Evolutionary conservation across 208 protist genomes (phyloP).

Genomic region (Naegleria fowleri): DNA sequence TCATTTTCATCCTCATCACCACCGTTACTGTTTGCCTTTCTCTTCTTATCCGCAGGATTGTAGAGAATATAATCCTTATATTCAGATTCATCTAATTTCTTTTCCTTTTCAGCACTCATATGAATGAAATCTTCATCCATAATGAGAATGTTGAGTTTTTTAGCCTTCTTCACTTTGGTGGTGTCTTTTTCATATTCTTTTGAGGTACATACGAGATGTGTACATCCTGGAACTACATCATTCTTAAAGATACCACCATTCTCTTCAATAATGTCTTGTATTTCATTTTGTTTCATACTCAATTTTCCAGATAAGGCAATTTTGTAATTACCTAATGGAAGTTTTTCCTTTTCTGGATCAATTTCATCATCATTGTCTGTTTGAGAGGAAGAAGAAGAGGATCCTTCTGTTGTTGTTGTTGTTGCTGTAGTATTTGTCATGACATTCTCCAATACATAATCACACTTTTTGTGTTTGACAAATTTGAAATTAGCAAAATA

Average conservation of each 20-base stretch:
- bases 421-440: too few species aligned
- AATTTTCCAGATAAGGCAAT: slow-evolving; percentile 12
- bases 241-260: not conserved
- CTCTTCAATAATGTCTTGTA: not conserved
- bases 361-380: not conserved
- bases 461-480: slow-evolving; percentile 11
- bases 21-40: not conserved
- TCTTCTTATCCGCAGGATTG: not conserved
- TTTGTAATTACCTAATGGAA: slow-evolving; percentile 1
- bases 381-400: not conserved
- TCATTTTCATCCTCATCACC: not conserved
- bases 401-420: too few species aligned
- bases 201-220: not conserved
- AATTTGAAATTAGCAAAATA: slow-evolving; percentile 4
- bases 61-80: not conserved
- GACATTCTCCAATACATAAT: not conserved
- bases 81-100: not conserved
- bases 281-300: not conserved
- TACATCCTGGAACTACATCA: not conserved
- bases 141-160: not conserved
- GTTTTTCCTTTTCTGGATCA: not conserved
- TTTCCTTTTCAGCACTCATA: not conserved
- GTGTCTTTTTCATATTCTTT: not conserved
- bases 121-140: slow-evolving; percentile 20
- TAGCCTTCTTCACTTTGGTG: not conserved